phyloP scores from a whole-genome alignment of 441 rosid genomes.

The Pelargonium australe region DNA sequence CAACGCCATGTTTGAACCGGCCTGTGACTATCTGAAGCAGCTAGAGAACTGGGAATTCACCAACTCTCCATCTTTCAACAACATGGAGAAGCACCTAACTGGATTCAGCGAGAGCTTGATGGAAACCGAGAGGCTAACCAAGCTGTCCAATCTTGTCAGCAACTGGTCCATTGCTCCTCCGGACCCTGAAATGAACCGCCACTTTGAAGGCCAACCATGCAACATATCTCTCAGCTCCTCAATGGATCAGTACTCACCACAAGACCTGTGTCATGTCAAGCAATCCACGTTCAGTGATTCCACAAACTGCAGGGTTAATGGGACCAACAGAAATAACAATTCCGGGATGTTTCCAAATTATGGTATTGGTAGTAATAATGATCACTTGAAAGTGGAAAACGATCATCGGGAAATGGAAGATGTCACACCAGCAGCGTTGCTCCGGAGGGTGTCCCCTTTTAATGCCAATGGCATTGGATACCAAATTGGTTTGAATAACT shows the following conservation, averaged over 20 bases:
- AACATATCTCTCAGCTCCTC: slow-evolving; percentile 35
- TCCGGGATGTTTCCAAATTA: slow-evolving; percentile 24
- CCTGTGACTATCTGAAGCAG: slow-evolving; percentile 44
- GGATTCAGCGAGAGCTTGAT: slow-evolving; percentile 17
- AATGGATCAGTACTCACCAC: slow-evolving; percentile 18
- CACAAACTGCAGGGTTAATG: not conserved
- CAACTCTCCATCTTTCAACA: slow-evolving; percentile 23
- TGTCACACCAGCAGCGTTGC: not conserved
- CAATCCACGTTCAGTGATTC: slow-evolving; percentile 19
- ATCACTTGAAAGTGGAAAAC: slow-evolving; percentile 22
- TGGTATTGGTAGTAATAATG: slow-evolving; percentile 16
- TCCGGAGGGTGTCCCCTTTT: slow-evolving; percentile 13
- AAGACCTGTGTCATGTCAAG: slow-evolving; percentile 11
- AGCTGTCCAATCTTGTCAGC: slow-evolving; percentile 46
- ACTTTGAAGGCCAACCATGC: slow-evolving; percentile 32
- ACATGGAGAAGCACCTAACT: slow-evolving; percentile 25
- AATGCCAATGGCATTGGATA: slow-evolving; percentile 21
- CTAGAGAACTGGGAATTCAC: slow-evolving; percentile 46
- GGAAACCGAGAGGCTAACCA: slow-evolving; percentile 33
- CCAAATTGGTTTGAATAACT: slow-evolving; percentile 22
- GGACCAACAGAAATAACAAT: slow-evolving; percentile 11
- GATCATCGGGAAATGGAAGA: slow-evolving; percentile 17
- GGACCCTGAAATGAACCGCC: slow-evolving; percentile 32
- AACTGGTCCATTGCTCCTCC: slow-evolving; percentile 77
- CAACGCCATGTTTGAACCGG: slow-evolving; percentile 39